Base-by-base conservation (phyloP, 805 yeast genomes). In the Kluyveromyces dobzhanskii region DNA sequence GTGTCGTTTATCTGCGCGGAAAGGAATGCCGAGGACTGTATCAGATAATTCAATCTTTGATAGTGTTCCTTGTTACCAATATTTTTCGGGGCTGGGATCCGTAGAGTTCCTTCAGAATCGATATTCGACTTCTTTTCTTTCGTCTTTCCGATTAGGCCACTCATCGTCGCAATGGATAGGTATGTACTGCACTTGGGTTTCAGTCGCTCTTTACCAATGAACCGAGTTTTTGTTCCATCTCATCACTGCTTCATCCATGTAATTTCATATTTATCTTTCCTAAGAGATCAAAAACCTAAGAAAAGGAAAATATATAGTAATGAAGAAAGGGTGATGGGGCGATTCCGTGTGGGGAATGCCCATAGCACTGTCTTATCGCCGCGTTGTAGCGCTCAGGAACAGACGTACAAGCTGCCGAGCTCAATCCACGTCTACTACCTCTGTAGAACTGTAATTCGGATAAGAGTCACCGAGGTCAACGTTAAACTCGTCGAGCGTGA, bases 31-130 rank as follows among this genome's bases (percentile, higher is more conserved):
- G 85, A 71, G 3, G 74, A 65, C 52, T 79, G 84, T 49, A 73
- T 74, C 23, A 81, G 59, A 46, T 69, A 80, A 12, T 80, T 73
- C 9, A 78, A 59, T 25, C 88, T 57, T 21, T 74, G 71, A 51
- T 71, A 75, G 41, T 76, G 79, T 42, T 81, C 87, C 43, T 66
- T 68, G 44, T 75, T 73, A 0, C 74, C 71, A 5, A 71, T 58
- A 2, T 54, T 44, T 34, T 57, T 66, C 2, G 80, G 76, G 3
- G 48, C 49, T n/a, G 44, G 46, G 4, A 45, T 34, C 8, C 45
- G 19, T 1, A 54, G 31, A 2, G 37, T 39, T 3, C 59, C 59
- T 43, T 46, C 37, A 13, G 43, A 49, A 33, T 47, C 54, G 17
- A 46, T 32, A 13, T 33, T 33, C n/a, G 38, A 23, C 29, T 23